phyloP scores from a whole-genome alignment of 2,329 filamentous ascomycete species.

The Trichoderma lentiforme region DNA sequence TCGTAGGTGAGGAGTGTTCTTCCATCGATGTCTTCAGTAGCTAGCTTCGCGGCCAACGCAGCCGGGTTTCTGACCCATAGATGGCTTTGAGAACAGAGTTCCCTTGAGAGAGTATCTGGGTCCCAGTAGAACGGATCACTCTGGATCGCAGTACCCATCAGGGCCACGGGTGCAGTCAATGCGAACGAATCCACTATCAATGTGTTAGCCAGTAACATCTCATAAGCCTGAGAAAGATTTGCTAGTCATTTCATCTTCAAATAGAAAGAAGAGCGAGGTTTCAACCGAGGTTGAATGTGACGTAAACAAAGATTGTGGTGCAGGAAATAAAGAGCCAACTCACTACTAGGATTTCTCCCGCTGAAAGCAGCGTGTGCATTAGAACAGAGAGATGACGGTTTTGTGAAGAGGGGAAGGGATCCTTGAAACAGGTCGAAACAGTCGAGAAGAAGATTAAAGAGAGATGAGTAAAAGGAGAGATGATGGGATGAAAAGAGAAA shows the following conservation, averaged over 20 bases:
- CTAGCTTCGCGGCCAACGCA: slow-evolving; percentile 52
- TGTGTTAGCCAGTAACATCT: neutral
- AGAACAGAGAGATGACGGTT: neutral
- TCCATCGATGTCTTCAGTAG: slow-evolving; percentile 64
- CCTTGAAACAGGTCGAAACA: neutral
- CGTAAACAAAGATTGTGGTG: no score
- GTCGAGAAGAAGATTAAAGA: neutral
- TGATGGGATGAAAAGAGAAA: no score
- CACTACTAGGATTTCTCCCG: neutral
- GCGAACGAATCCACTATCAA: neutral
- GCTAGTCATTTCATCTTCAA: neutral
- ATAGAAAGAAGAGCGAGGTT: neutral
- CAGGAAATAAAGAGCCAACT: neutral
- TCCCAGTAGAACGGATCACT: slow-evolving; percentile 74
- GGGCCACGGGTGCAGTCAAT: slow-evolving; percentile 1
- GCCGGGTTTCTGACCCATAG: slow-evolving; percentile 50
- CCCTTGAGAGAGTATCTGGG: slow-evolving; percentile 61
- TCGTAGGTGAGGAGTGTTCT: slow-evolving; percentile 57
- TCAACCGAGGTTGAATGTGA: neutral
- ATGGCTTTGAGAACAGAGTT: slow-evolving; percentile 56
- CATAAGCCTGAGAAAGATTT: neutral
- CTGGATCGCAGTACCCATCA: slow-evolving; percentile 30
- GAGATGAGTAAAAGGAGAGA: no score
- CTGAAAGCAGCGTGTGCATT: neutral
- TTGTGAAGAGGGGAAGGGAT: neutral